phyloP scores from a whole-genome alignment of 257 asterid genomes.

The Solanum sitiens region DNA sequence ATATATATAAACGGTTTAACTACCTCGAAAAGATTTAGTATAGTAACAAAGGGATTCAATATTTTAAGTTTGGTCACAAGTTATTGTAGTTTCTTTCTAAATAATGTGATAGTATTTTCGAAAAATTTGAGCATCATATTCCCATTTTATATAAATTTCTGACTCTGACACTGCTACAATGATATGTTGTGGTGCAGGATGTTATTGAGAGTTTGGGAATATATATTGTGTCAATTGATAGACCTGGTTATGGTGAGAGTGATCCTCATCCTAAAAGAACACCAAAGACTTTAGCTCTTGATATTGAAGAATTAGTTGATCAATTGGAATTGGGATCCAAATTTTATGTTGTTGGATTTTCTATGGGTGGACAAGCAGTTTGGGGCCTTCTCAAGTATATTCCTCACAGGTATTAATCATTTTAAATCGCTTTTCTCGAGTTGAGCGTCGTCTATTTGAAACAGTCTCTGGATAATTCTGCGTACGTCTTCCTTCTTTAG shows the following conservation, averaged over 20 bases:
- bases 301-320: background rate
- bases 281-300: background rate
- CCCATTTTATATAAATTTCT: background rate
- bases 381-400: background rate
- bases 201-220: background rate
- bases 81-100: background rate
- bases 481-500: background rate
- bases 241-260: background rate
- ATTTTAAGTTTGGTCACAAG: background rate
- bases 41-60: background rate
- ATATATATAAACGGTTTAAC: background rate
- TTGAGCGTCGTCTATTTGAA: background rate
- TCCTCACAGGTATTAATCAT: background rate
- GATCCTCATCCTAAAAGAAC: background rate
- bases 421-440: background rate
- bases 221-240: background rate
- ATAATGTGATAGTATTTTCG: background rate
- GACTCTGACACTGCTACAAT: background rate
- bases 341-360: background rate
- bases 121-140: background rate
- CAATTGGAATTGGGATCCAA: background rate
- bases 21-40: background rate
- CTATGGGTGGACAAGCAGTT: background rate
- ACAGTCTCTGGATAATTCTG: rapidly evolving
- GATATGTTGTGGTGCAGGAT: background rate